These are phyloP conservation scores for Picochlorum sp. DNA, from an alignment of 139 green algal species.

Conservation along the genomic window DNA sequence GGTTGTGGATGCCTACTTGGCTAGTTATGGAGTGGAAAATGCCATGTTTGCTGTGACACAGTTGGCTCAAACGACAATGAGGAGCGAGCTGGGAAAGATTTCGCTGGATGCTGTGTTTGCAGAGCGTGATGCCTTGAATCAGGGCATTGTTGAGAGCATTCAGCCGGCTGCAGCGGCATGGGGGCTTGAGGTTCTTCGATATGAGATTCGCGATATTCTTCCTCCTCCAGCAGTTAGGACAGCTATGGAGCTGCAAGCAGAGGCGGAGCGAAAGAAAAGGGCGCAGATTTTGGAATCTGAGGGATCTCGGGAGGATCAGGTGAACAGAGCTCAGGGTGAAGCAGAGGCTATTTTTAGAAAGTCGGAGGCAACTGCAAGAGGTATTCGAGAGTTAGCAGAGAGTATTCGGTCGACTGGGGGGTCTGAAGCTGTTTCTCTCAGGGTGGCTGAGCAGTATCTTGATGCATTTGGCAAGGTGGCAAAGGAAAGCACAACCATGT, in stretches of 20 bases:
- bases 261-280: constrained; percentile 91
- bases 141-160: constrained; percentile 67
- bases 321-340: constrained; percentile 79
- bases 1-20: constrained; percentile 78
- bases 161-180: constrained; percentile 68
- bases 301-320: constrained; percentile 60
- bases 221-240: constrained; percentile 67
- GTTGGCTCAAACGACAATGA: constrained; percentile 94
- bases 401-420: constrained; percentile 47
- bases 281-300: constrained; percentile 79
- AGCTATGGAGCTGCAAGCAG: constrained; percentile 94
- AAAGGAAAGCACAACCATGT: constrained; percentile 79
- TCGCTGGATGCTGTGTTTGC: constrained; percentile 93
- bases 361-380: constrained; percentile 58
- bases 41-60: constrained; percentile 85
- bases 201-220: constrained; percentile 91
- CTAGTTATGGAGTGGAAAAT: constrained; percentile 92
- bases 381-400: constrained; percentile 50
- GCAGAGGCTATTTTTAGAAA: constrained; percentile 54
- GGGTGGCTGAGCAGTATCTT: constrained; percentile 69
- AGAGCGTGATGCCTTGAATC: constrained; percentile 88
- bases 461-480: constrained; percentile 76
- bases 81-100: constrained; percentile 95
- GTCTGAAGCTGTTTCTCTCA: constrained; percentile 50
- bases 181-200: constrained; percentile 85